A percentile compares a stretch with the other conserved stretches of the same genome.
These are phyloP conservation scores for Tillandsia leiboldiana DNA, from an alignment of 176 grass and related monocot genomes.

Conservation along the genomic window DNA sequence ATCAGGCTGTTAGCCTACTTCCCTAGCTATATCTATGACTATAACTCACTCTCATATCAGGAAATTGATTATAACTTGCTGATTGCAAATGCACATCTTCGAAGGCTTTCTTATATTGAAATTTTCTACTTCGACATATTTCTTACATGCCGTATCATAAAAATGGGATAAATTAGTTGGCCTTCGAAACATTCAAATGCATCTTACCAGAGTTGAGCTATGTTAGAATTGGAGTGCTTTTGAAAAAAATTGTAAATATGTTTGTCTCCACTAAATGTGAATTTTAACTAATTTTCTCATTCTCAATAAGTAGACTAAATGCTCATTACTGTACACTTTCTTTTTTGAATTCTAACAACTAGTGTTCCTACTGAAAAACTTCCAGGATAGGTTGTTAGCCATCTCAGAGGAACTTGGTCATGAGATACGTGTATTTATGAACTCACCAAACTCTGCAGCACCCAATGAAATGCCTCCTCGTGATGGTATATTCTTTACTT, in stretches of 20 bases:
- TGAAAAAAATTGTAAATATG: conserved; percentile 4
- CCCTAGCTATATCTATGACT: too few species aligned
- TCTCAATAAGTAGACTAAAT: not conserved
- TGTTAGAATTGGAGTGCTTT: not conserved
- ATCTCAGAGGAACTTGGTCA: conserved; percentile 57
- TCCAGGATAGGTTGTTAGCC: conserved; percentile 61
- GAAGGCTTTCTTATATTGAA: too few species aligned
- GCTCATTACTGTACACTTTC: not conserved
- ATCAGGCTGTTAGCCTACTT: too few species aligned
- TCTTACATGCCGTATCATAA: too few species aligned
- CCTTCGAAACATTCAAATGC: not conserved
- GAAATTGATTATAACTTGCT: too few species aligned
- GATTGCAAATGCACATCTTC: too few species aligned
- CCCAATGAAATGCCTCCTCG: conserved; percentile 41
- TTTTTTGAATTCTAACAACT: conserved; percentile 25
- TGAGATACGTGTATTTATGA: conserved; percentile 63
- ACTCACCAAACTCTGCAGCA: conserved; percentile 23
- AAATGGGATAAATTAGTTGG: too few species aligned
- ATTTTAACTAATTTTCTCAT: not conserved
- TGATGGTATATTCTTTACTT: conserved; percentile 35
- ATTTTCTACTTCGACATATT: too few species aligned
- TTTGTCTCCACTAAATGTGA: not conserved
- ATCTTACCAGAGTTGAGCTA: not conserved
- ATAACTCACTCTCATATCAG: too few species aligned
- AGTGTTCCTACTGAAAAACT: conserved; percentile 25